Conservation (phyloP, 2,329 filamentous ascomycete species). For the Ceratocystis diversiconidia region DNA sequence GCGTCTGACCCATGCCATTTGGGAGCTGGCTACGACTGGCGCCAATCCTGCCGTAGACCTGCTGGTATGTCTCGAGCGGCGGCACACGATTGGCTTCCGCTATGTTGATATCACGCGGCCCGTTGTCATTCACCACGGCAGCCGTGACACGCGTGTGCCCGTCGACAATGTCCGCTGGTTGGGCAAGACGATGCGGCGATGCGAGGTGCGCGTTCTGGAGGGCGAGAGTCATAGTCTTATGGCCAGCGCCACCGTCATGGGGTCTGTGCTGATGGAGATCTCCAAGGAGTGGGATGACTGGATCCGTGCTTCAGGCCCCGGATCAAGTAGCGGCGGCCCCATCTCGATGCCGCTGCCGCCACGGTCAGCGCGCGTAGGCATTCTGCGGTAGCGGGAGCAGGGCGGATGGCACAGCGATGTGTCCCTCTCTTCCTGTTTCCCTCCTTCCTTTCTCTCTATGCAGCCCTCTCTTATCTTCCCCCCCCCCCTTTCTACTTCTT, state of each 20-base stretch:
- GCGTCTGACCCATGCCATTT: constrained; percentile 81
- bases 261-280: constrained; percentile 85
- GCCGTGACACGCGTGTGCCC: constrained; percentile 76
- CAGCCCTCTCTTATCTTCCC: too few relatives aligned
- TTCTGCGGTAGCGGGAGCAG: background rate
- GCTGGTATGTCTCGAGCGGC: constrained; percentile 78
- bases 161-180: constrained; percentile 94
- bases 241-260: constrained; percentile 89
- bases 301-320: constrained; percentile 44
- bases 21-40: constrained; percentile 79
- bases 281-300: constrained; percentile 87
- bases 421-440: background rate
- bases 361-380: background rate
- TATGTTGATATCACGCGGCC: constrained; percentile 91
- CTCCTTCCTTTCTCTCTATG: too few relatives aligned
- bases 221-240: constrained; percentile 91
- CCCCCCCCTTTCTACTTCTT: too few relatives aligned
- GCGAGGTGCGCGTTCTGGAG: constrained; percentile 79
- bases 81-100: constrained; percentile 84
- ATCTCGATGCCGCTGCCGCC: background rate
- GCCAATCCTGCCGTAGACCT: constrained; percentile 91
- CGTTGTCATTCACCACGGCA: constrained; percentile 89
- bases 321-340: background rate
- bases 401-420: background rate
- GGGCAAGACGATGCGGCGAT: constrained; percentile 81